Base-by-base conservation (phyloP, 768 basidiomycete species). In the Gymnopilus junonius region DNA sequence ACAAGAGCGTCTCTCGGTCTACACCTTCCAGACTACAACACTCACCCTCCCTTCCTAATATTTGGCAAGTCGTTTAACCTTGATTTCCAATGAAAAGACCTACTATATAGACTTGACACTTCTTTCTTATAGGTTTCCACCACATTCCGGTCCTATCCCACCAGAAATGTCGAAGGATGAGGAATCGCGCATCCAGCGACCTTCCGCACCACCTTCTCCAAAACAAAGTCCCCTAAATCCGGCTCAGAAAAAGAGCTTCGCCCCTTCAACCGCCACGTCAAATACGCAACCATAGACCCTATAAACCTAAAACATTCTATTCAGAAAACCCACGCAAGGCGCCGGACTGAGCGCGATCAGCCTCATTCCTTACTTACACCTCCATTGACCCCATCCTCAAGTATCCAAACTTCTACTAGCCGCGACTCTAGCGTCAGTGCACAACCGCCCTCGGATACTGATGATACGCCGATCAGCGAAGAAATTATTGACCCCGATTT, bases 21-120 rank as follows among this genome's bases (percentile, higher is more conserved):
- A 51, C 48, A 29, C 31, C 48, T 51, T 80, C 82, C 17, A 83
- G 84, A 46, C 78, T 88, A 37, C 86, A 86, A 58, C 85, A 86
- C 56, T 87, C 88, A 5, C 88, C 89, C 8, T 91, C 90, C 12
- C 80, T 90, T 67, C 90, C 90, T 8, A 90, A 90, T 71, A 79
- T 91, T 65, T 85, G 87, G 88, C 88, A 51, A 61, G 80, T 72
- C 35, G 10, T 27, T 54, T 50, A 57, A 50, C 53, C 64, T 50
- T 61, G 63, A 35, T 45, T 50, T 46, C 27, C 25, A 39, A 57
- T 42, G 7, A 58, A 45, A 61, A 15, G 23, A 34, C 37, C 25
- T 21, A 27, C 35, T 58, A 17, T 17, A 20, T 25, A 7, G 27
- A 12, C 51, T 53, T 37, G 23, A 14, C 23, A 15, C 17, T 61